Evolutionary conservation across 1,139 yeast genomes (phyloP).

Genomic region (Saccharomyces hybrid): DNA sequence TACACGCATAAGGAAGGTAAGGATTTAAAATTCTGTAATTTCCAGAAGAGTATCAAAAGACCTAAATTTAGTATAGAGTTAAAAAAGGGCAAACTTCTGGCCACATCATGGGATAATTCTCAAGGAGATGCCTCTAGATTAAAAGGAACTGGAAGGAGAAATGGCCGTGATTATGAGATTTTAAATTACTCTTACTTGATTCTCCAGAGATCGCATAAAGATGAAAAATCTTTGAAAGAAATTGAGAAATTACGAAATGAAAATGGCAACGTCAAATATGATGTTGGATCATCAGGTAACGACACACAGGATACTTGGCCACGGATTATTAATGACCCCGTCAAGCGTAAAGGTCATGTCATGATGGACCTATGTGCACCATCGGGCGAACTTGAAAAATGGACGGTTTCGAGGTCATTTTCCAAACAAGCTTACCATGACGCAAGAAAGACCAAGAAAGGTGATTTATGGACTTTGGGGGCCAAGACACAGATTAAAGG

Average conservation of each 20-base stretch:
- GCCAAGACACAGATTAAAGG: constrained; percentile 50
- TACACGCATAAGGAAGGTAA: constrained; percentile 55
- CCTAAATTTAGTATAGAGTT: constrained; percentile 74
- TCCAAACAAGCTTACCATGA: constrained; percentile 78
- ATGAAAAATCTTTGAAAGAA: constrained; percentile 22
- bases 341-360: constrained; percentile 78
- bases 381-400: constrained; percentile 70
- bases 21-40: constrained; percentile 67
- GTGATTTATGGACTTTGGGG: constrained; percentile 84
- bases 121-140: constrained; percentile 40
- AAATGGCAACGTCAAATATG: constrained; percentile 8
- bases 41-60: constrained; percentile 62
- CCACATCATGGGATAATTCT: constrained; percentile 63
- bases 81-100: constrained; percentile 70
- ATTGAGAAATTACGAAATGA: constrained; percentile 27
- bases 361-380: constrained; percentile 73
- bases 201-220: constrained; percentile 48
- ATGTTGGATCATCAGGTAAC: constrained; percentile 25
- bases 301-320: constrained; percentile 51
- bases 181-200: constrained; percentile 74
- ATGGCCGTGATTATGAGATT: constrained; percentile 63
- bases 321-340: constrained; percentile 63
- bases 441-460: constrained; percentile 74
- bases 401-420: constrained; percentile 79
- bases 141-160: constrained; percentile 65